Percentiles rank a stretch among this genome's conserved stretches.
These are phyloP conservation scores for Myriangium duriaei DNA, from an alignment of 2,329 filamentous ascomycete genomes.

Conservation along the genomic window DNA sequence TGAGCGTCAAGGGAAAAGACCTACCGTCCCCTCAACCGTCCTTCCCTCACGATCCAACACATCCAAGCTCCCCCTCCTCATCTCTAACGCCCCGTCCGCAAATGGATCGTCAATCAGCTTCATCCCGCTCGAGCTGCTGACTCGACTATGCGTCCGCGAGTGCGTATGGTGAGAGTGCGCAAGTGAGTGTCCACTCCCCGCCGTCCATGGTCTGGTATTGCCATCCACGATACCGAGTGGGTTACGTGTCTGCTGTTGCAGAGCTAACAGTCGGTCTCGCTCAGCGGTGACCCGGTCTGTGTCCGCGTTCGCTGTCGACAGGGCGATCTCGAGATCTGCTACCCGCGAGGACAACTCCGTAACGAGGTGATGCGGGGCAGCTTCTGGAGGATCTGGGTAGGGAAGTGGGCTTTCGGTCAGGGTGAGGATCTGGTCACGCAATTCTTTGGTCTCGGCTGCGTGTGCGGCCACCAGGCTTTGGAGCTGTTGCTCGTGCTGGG, in stretches of 20 bases:
- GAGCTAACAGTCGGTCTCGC: not conserved
- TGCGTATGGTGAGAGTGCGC: not conserved
- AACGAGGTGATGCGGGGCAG: not conserved
- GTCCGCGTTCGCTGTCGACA: constrained; percentile 1
- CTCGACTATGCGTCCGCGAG: not conserved
- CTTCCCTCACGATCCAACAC: constrained; percentile 4
- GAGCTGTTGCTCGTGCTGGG: not conserved
- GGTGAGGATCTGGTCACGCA: not conserved
- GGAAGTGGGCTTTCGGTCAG: not conserved
- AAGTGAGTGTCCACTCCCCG: not conserved
- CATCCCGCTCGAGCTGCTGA: not conserved
- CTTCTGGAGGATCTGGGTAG: not conserved
- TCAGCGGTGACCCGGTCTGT: constrained; percentile 1
- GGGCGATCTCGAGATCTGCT: constrained; percentile 6
- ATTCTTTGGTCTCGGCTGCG: not conserved
- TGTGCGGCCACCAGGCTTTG: not conserved
- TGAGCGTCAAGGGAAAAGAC: not conserved
- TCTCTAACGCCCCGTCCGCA: not conserved
- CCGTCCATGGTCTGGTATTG: constrained; percentile 4
- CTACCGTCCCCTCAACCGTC: constrained; percentile 12
- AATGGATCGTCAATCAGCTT: constrained; percentile 6
- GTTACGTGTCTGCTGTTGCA: constrained; percentile 2
- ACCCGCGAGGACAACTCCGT: constrained; percentile 6
- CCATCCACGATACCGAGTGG: constrained; percentile 6
- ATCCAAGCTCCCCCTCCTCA: not conserved